Percentiles rank a stretch among this genome's conserved stretches.
Evolutionary conservation across 148 eudicot species (phyloP).

Genomic region (Rheum nobile): DNA sequence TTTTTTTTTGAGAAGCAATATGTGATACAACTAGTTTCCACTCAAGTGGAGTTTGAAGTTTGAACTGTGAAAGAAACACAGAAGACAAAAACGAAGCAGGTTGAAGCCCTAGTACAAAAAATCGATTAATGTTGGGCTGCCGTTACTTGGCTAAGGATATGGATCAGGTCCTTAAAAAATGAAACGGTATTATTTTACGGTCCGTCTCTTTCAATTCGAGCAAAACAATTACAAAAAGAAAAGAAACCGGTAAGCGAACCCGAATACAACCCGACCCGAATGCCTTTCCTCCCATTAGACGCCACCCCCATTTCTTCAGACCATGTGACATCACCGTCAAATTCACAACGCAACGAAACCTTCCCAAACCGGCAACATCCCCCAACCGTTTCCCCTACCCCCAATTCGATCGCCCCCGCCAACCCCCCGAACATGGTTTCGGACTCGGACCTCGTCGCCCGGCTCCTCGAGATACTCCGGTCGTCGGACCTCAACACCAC

Average conservation of each 20-base stretch:
- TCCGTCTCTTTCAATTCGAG: constrained; percentile 3
- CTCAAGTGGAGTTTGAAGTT: no score
- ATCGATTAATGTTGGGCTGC: background rate
- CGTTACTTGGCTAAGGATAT: background rate
- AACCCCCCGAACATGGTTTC: constrained; percentile 24
- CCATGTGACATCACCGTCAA: background rate
- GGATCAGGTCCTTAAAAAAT: background rate
- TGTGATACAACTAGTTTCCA: no score
- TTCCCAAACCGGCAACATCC: background rate
- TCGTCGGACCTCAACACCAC: constrained; percentile 44
- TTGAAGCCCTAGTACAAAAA: background rate
- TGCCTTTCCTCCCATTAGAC: background rate
- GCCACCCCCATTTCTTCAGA: background rate
- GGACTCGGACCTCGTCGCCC: constrained; percentile 29
- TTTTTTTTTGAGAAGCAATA: no score
- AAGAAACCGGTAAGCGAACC: background rate
- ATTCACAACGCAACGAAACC: constrained; percentile 6
- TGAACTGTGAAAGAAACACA: no score
- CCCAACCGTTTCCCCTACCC: background rate
- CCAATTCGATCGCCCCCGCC: background rate
- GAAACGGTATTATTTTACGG: background rate
- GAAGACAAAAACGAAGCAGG: no score
- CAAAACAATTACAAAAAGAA: background rate
- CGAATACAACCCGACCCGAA: background rate
- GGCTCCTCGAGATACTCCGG: constrained; percentile 33